Evolutionary conservation across 2,329 filamentous ascomycete species (phyloP), one percentile per base, ranked within the genome.

Genomic region (Chrysoporthe puriensis): DNA sequence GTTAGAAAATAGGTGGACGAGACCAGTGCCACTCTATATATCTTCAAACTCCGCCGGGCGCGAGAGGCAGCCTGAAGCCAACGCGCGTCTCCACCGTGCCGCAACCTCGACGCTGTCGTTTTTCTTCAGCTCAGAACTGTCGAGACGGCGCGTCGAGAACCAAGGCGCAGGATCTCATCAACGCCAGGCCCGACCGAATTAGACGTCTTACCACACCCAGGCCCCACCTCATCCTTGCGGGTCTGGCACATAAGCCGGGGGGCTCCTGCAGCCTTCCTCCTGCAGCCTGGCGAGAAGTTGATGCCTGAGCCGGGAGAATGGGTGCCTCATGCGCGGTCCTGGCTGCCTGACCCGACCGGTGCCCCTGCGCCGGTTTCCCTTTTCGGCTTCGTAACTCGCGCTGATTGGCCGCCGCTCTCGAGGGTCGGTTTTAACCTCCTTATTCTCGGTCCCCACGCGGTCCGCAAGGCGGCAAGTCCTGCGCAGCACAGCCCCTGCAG

Each of bases 281-380:
- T 6, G 57, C 34, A 14, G 32, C 32, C 9, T 32, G n/a, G 14
- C 59, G 59, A 50, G 44, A 14, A 62, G 26, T 62, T 7, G 59
- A n/a, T 62, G 43, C 59, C 59, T 62, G 43, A 62, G 26, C 14
- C 59, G 59, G 43, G 1, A 6, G 52, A 16, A 4, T 2, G 0
- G 50, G 4, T 44, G 62, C 62, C 62, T 63, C 36, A 63, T 11
- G 46, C 60, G 60, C 16, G 18, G 46, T 16, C 26, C 5, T 43
- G 14, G 46, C 1, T 34, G 60, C 60, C 60, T 62, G 44, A 62
- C 60, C 34, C 60, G 60, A 21, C 8, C 34, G 9, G 8, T 16
- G 18, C 44, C 26, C 18, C 34, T 21, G 43, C 43, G 5, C 44
- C 5, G 26, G n/a, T 54, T 63, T 63, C 61, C 61, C 61, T 63